Base-by-base conservation (phyloP, 306 rosid genomes). In the Sicyos edulis region DNA sequence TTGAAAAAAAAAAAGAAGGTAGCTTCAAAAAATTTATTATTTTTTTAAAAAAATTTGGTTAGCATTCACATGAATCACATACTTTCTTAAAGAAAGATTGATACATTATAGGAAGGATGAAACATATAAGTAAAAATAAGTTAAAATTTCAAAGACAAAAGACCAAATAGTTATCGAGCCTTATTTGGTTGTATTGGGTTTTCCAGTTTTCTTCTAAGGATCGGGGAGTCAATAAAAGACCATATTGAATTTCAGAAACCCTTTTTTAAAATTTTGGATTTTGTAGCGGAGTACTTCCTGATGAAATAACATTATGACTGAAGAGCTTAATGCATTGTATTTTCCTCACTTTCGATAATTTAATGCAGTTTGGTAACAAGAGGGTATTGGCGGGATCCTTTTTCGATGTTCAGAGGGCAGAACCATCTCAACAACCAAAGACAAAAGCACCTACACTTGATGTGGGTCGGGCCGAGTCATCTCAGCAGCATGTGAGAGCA, bases 401-500 rank as follows among this genome's bases (percentile, higher is more conserved):
- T 10, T 81, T 85, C 76, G 96, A 86, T 85, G 70, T 58, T 82
- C 89, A 82, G 79, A 87, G 95, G 82, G 88, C 91, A 44, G 92
- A 95, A 73, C 84, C 88, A 70, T 87, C 97, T 74, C 90, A 83
- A 72, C 87, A 82, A 74, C 78, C 78, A 26, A 58, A 29, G 59
- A 77, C 13, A 45, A 79, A 56, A 50, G 68, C 87, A 13, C 82
- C 88, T 54, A 52, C 82, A 3, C 81, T 93, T 79, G 88, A 93
- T 78, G 77, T 78, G 81, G 83, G 80, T 59, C 88, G 80, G 76
- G 98, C 98, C 1, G 95, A 83, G 80, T 86, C 91, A 57, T 91
- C 99, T 13, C 83, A 78, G 87, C 95, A 81, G 92, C 99, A 95
- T 81, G 99, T 95, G 91, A 87, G 99, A 87, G 97, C 96, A 83